Percentiles rank a stretch among this genome's conserved stretches.
Conservation (phyloP, 305 asterid species). For the Rubia tinctorum region DNA sequence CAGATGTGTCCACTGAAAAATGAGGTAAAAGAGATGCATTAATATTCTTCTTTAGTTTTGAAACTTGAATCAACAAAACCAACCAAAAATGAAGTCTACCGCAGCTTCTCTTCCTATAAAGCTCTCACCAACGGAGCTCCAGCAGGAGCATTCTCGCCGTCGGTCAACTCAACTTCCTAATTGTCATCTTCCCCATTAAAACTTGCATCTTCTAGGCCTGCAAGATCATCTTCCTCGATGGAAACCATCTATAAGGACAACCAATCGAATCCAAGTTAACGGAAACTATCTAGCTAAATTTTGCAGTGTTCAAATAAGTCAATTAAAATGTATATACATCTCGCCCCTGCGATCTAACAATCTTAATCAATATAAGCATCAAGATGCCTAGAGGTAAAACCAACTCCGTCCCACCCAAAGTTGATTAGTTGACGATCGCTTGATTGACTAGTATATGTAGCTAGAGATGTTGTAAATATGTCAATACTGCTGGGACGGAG, state of each 20-base stretch:
- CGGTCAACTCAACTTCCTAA: constrained; percentile 85
- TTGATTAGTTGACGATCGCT: too few relatives aligned
- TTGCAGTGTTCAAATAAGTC: too few relatives aligned
- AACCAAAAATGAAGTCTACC: constrained; percentile 47
- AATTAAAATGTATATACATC: too few relatives aligned
- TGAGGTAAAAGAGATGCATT: constrained; percentile 20
- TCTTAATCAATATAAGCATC: too few relatives aligned
- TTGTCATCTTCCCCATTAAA: constrained; percentile 94
- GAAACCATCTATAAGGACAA: constrained; percentile 77
- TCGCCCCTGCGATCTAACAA: too few relatives aligned
- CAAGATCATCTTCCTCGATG: constrained; percentile 96
- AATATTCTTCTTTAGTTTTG: constrained; percentile 12
- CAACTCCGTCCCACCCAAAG: too few relatives aligned
- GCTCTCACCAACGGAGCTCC: constrained; percentile 59
- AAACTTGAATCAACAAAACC: constrained; percentile 9
- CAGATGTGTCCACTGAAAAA: constrained; percentile 59
- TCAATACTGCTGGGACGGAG: too few relatives aligned
- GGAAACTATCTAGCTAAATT: neutral
- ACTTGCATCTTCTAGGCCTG: constrained; percentile 96
- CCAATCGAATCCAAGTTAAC: constrained; percentile 7
- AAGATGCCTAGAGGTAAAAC: too few relatives aligned
- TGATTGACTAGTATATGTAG: too few relatives aligned
- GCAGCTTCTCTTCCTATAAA: constrained; percentile 66
- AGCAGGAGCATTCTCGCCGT: constrained; percentile 59
- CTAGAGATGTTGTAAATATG: too few relatives aligned